Evolutionary conservation across 768 basidiomycete species (phyloP).

Genomic region (Termitomyces titanicus): DNA sequence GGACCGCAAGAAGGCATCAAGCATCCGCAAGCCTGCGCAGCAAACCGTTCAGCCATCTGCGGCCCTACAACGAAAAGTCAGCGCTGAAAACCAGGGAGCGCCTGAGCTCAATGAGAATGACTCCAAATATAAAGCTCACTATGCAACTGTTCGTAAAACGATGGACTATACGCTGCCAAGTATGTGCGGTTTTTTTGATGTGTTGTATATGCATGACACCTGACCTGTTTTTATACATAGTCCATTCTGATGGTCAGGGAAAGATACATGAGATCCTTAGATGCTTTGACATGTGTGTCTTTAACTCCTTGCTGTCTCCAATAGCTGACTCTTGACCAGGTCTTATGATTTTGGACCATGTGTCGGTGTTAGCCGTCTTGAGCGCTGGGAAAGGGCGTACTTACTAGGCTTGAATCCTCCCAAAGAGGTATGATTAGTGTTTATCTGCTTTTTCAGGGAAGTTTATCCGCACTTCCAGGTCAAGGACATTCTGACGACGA

Average conservation of each 20-base stretch:
- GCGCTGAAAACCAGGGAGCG: slow-evolving; percentile 7
- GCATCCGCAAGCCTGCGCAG: neutral
- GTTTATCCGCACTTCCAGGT: slow-evolving; percentile 46
- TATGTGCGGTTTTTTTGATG: slow-evolving; percentile 34
- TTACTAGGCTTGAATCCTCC: slow-evolving; percentile 80
- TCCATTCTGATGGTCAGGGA: slow-evolving; percentile 60
- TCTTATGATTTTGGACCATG: slow-evolving; percentile 81
- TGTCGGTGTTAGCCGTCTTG: slow-evolving; percentile 72
- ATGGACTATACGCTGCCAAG: slow-evolving; percentile 59
- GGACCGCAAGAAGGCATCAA: neutral
- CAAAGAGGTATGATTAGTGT: slow-evolving; percentile 48
- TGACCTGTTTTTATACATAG: slow-evolving; percentile 36
- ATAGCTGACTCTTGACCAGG: slow-evolving; percentile 30
- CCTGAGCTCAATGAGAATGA: slow-evolving; percentile 46
- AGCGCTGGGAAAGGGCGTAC: slow-evolving; percentile 85
- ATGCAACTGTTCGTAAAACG: slow-evolving; percentile 41
- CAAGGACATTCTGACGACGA: slow-evolving; percentile 69
- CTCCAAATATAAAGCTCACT: slow-evolving; percentile 48
- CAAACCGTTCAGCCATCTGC: neutral
- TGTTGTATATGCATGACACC: neutral
- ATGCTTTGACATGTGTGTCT: slow-evolving; percentile 69
- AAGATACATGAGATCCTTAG: slow-evolving; percentile 70
- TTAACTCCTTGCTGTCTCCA: neutral
- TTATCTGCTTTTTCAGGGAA: neutral
- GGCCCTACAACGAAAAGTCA: slow-evolving; percentile 3